Evolutionary conservation across 2,329 filamentous ascomycete species (phyloP).

Genomic region (Periconia digitata): DNA sequence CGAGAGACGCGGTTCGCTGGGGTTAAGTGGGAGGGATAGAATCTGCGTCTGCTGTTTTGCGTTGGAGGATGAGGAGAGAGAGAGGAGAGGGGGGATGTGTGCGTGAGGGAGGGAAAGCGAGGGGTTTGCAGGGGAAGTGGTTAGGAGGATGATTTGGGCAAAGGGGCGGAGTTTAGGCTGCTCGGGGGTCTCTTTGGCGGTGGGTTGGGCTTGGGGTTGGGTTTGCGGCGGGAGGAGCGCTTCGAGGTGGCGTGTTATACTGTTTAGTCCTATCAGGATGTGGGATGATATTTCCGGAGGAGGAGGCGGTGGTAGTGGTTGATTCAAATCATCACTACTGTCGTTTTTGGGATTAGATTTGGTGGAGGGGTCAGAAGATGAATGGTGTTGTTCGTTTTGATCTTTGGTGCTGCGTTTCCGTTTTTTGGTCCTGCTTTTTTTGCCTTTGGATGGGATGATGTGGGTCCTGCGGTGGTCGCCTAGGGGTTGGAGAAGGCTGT

Average conservation of each 20-base stretch:
- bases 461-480: conserved; percentile 62
- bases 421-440: conserved; percentile 53
- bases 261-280: conserved; percentile 66
- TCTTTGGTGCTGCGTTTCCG: conserved; percentile 47
- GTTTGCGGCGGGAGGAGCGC: conserved; percentile 35
- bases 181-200: not conserved
- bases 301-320: conserved; percentile 38
- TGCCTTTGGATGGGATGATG: conserved; percentile 61
- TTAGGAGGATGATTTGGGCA: conserved; percentile 24
- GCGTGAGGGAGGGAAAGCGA: conserved; percentile 34
- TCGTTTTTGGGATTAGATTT: not conserved
- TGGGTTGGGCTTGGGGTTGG: conserved; percentile 3
- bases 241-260: conserved; percentile 63
- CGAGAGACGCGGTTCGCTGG: conserved; percentile 61
- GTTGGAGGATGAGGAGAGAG: conserved; percentile 32
- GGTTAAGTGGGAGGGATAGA: conserved; percentile 62
- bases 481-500: conserved; percentile 64
- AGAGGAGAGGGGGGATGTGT: conserved; percentile 21
- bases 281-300: conserved; percentile 55
- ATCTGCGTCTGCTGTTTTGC: conserved; percentile 27
- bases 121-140: conserved; percentile 38
- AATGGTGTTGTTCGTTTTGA: not conserved
- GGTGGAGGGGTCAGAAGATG: too few relatives aligned
- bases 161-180: not conserved
- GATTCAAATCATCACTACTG: too few relatives aligned